These are phyloP conservation scores for Canna indica DNA, from an alignment of 176 grass and related monocot species.

Conservation along the genomic window DNA sequence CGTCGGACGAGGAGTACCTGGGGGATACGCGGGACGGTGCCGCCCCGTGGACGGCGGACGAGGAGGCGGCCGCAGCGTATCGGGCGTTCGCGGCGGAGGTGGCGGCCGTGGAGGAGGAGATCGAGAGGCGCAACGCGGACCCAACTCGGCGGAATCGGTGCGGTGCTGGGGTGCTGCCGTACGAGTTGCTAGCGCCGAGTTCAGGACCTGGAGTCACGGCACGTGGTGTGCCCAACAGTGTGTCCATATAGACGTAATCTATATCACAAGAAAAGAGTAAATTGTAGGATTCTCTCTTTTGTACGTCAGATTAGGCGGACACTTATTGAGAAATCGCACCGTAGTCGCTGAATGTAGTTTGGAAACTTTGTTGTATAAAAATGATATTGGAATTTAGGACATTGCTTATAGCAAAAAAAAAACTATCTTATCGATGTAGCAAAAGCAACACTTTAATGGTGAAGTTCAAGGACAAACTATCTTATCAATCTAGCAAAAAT, in stretches of 20 bases:
- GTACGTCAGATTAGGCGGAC: too few relatives aligned
- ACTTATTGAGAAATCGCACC: too few relatives aligned
- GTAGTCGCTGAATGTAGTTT: too few relatives aligned
- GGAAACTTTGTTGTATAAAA: too few relatives aligned
- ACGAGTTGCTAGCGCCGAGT: constrained; percentile 82
- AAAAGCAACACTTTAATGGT: too few relatives aligned
- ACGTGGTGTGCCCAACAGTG: constrained; percentile 94
- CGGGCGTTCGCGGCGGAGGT: constrained; percentile 55
- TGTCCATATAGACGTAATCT: constrained; percentile 53
- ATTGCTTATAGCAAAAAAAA: too few relatives aligned
- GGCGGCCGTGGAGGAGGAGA: constrained; percentile 54
- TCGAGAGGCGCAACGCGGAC: constrained; percentile 56
- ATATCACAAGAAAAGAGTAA: too few relatives aligned
- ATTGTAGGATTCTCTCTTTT: too few relatives aligned
- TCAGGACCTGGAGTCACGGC: constrained; percentile 80
- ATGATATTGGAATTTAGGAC: too few relatives aligned
- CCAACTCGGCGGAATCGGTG: constrained; percentile 51
- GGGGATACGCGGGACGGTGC: constrained; percentile 52
- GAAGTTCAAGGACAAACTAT: too few relatives aligned
- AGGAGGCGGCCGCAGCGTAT: constrained; percentile 43
- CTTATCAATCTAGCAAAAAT: too few relatives aligned
- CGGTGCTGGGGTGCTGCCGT: constrained; percentile 85
- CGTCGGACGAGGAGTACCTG: constrained; percentile 96
- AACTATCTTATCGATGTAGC: too few relatives aligned
- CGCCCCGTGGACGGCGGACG: constrained; percentile 68